Percentiles rank a stretch among this genome's conserved stretches.
These are phyloP conservation scores for Penstemon newberryi DNA, from an alignment of 257 asterid genomes.

Conservation along the genomic window DNA sequence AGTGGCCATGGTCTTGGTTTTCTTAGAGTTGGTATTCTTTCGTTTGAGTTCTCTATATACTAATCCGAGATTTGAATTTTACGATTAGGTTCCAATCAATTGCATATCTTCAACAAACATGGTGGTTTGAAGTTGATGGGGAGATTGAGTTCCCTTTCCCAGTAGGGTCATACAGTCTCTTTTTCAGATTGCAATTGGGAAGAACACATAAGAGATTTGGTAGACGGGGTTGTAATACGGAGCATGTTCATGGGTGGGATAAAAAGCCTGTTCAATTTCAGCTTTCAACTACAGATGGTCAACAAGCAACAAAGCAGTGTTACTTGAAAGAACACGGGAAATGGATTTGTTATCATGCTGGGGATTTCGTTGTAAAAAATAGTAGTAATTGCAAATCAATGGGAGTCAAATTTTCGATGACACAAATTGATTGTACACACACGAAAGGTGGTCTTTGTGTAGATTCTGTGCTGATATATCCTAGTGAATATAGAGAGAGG, in stretches of 20 bases:
- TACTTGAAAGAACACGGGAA: constrained; percentile 72
- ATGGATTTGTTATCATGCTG: constrained; percentile 72
- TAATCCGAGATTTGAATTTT: background rate
- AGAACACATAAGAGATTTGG: constrained; percentile 63
- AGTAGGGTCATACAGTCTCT: constrained; percentile 71
- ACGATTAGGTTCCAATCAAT: constrained; percentile 59
- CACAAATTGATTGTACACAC: constrained; percentile 94
- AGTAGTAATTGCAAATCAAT: constrained; percentile 33
- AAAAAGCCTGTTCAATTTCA: constrained; percentile 74
- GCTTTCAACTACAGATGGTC: constrained; percentile 77
- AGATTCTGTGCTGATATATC: constrained; percentile 76
- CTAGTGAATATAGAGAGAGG: constrained; percentile 58
- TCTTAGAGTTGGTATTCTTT: no score
- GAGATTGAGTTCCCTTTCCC: constrained; percentile 87
- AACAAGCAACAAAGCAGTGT: constrained; percentile 70
- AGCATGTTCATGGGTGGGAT: constrained; percentile 94
- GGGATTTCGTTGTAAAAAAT: constrained; percentile 57
- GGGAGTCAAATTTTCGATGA: constrained; percentile 78
- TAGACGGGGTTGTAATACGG: constrained; percentile 56
- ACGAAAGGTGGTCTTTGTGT: constrained; percentile 90
- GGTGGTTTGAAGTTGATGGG: constrained; percentile 96
- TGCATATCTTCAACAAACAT: constrained; percentile 93
- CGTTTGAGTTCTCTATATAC: background rate
- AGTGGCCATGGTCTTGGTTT: no score
- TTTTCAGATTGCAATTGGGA: constrained; percentile 81